A percentile compares a stretch with the other conserved stretches of the same genome.
These are phyloP conservation scores for Amanita fuliginea DNA, from an alignment of 768 basidiomycete genomes.

Conservation along the genomic window DNA sequence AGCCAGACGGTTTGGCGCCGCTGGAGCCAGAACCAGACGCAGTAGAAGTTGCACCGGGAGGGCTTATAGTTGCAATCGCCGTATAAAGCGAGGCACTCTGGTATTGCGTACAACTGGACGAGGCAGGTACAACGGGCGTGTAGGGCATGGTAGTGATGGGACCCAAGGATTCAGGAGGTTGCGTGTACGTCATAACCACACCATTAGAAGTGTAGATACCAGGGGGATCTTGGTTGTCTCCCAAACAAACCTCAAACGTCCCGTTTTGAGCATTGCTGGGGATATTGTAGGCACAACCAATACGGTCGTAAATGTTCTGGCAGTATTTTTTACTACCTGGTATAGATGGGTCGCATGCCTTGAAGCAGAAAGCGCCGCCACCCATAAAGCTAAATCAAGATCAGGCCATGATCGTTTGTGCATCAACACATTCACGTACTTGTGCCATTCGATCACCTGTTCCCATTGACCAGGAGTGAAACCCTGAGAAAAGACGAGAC, in stretches of 20 bases:
- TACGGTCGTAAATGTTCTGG: constrained; percentile 65
- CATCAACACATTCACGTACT: constrained; percentile 25
- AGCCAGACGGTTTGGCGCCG: background rate
- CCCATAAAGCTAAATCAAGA: constrained; percentile 56
- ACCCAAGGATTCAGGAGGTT: constrained; percentile 33
- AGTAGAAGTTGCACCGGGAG: constrained; percentile 2
- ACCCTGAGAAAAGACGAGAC: constrained; percentile 51
- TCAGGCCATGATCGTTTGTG: background rate
- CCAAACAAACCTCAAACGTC: constrained; percentile 53
- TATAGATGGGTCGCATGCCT: constrained; percentile 52
- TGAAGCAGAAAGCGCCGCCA: constrained; percentile 52
- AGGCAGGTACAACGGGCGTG: constrained; percentile 26
- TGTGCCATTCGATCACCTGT: constrained; percentile 62
- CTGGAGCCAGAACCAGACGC: background rate
- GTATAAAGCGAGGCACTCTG: constrained; percentile 18
- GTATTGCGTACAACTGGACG: constrained; percentile 23
- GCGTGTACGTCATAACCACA: constrained; percentile 26
- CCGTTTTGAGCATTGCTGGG: constrained; percentile 50
- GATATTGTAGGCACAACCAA: constrained; percentile 66
- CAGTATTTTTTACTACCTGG: constrained; percentile 44
- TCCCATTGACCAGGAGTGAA: constrained; percentile 31
- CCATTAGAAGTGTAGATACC: constrained; percentile 37
- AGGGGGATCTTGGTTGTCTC: constrained; percentile 52
- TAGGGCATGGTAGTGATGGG: constrained; percentile 31
- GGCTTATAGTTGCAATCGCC: constrained; percentile 12